phyloP scores from a whole-genome alignment of 2,329 filamentous ascomycete genomes.

The Trichoderma simmonsii region DNA sequence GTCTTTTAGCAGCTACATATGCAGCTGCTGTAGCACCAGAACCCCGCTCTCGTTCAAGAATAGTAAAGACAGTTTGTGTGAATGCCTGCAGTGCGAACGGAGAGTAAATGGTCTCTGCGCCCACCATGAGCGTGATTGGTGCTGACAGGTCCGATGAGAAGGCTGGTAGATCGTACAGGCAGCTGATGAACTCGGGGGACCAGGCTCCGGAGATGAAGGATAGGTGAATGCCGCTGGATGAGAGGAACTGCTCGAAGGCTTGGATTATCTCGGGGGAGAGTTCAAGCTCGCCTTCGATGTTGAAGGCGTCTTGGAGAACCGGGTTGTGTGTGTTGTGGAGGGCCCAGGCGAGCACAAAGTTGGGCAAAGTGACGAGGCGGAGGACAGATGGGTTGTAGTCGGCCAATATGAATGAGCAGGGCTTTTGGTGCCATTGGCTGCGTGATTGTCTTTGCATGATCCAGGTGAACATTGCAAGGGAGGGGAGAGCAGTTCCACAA shows the following conservation, averaged over 20 bases:
- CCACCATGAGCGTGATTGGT: slow-evolving; percentile 55
- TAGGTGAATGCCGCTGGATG: slow-evolving; percentile 50
- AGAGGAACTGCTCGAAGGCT: slow-evolving; percentile 57
- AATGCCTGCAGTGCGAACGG: slow-evolving; percentile 68
- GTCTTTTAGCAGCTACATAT: slow-evolving; percentile 70
- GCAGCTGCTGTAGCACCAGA: slow-evolving; percentile 51
- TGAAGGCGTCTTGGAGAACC: slow-evolving; percentile 45
- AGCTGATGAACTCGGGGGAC: slow-evolving; percentile 60
- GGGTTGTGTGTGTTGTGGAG: slow-evolving; percentile 40
- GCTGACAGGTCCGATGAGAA: slow-evolving; percentile 13
- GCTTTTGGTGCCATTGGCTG: slow-evolving; percentile 18
- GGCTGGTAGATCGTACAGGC: slow-evolving; percentile 45
- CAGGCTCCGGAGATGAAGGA: slow-evolving; percentile 73
- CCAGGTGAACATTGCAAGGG: slow-evolving; percentile 67
- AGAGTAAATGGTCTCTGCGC: slow-evolving; percentile 81
- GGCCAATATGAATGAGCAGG: slow-evolving; percentile 62
- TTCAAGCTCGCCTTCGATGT: slow-evolving; percentile 60
- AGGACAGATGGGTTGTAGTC: slow-evolving; percentile 81
- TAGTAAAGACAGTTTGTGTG: slow-evolving; percentile 59
- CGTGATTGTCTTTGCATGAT: slow-evolving; percentile 35
- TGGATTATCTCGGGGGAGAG: slow-evolving; percentile 55
- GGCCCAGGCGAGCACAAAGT: slow-evolving; percentile 70
- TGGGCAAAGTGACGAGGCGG: slow-evolving; percentile 74
- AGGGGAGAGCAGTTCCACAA: slow-evolving; percentile 74
- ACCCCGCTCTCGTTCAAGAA: slow-evolving; percentile 48